phyloP scores from a whole-genome alignment of 345 rosid species.

The Anastatica hierochuntica region DNA sequence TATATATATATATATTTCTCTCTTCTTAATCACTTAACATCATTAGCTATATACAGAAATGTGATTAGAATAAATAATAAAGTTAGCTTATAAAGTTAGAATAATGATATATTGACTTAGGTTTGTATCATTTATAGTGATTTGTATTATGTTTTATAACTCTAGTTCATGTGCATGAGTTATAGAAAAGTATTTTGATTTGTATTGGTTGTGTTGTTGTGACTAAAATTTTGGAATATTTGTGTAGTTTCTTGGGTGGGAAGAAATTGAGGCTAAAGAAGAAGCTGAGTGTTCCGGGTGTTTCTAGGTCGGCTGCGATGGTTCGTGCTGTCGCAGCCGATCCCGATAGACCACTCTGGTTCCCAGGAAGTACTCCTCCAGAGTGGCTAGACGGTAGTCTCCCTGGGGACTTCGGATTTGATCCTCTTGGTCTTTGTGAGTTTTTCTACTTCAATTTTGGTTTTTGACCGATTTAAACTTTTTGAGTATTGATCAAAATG shows the following conservation, averaged over 20 bases:
- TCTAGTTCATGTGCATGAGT: too few relatives aligned
- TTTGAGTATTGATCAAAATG: too few relatives aligned
- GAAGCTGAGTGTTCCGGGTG: slow-evolving; percentile 22
- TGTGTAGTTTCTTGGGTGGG: slow-evolving; percentile 60
- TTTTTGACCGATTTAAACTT: too few relatives aligned
- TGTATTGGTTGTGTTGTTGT: too few relatives aligned
- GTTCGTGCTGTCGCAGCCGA: slow-evolving; percentile 67
- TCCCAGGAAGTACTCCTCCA: slow-evolving; percentile 97
- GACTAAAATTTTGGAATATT: too few relatives aligned
- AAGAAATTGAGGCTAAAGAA: slow-evolving; percentile 53
- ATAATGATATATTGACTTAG: too few relatives aligned
- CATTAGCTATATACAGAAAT: not conserved
- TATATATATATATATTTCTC: not conserved
- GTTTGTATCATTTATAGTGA: too few relatives aligned
- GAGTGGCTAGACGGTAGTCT: slow-evolving; percentile 98
- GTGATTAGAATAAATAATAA: not conserved
- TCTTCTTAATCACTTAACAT: not conserved
- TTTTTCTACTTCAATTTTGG: not conserved
- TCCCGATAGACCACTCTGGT: slow-evolving; percentile 91
- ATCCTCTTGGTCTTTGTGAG: slow-evolving; percentile 91
- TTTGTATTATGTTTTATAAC: too few relatives aligned
- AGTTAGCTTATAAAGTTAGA: too few relatives aligned
- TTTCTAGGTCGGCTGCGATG: slow-evolving; percentile 35
- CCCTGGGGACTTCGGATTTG: slow-evolving; percentile 95
- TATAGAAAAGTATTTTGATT: too few relatives aligned